Evolutionary conservation across 2,329 filamentous ascomycete genomes (phyloP).

Genomic region (Neofusicoccum laricinum): DNA sequence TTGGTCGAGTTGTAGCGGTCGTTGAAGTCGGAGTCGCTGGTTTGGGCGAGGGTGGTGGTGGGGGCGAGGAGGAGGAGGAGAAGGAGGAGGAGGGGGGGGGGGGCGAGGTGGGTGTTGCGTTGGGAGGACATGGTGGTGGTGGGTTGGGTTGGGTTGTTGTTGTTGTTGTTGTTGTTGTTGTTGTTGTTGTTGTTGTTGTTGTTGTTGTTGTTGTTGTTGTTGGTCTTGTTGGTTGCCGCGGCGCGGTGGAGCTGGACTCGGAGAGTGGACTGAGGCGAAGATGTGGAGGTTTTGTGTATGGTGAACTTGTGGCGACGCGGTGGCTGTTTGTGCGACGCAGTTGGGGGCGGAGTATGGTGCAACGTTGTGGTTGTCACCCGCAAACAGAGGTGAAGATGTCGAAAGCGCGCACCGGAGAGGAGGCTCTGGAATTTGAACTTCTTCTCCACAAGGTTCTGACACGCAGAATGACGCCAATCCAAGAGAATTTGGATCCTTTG

Average conservation of each 20-base stretch:
- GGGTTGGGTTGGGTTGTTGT: background rate
- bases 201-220: too few species aligned
- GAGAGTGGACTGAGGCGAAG: too few species aligned
- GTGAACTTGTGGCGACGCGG: background rate
- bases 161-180: too few species aligned
- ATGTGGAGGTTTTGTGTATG: too few species aligned
- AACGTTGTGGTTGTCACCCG: background rate
- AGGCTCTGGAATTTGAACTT: background rate
- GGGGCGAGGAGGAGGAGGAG: background rate
- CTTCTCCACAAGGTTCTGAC: background rate
- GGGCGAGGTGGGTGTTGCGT: background rate
- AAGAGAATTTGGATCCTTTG: background rate
- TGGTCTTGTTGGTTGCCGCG: too few species aligned
- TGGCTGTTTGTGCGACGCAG: background rate
- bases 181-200: too few species aligned
- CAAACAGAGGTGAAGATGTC: background rate
- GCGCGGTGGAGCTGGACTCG: too few species aligned
- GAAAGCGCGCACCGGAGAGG: too few species aligned
- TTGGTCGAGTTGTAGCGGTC: background rate
- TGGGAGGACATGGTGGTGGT: background rate
- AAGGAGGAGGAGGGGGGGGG: background rate
- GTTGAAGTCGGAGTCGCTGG: background rate
- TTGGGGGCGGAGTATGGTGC: background rate
- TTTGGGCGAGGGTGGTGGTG: background rate
- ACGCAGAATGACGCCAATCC: background rate